Evolutionary conservation across 23 red algal genomes (phyloP).

Genomic region (Cyanidium caldarium): DNA sequence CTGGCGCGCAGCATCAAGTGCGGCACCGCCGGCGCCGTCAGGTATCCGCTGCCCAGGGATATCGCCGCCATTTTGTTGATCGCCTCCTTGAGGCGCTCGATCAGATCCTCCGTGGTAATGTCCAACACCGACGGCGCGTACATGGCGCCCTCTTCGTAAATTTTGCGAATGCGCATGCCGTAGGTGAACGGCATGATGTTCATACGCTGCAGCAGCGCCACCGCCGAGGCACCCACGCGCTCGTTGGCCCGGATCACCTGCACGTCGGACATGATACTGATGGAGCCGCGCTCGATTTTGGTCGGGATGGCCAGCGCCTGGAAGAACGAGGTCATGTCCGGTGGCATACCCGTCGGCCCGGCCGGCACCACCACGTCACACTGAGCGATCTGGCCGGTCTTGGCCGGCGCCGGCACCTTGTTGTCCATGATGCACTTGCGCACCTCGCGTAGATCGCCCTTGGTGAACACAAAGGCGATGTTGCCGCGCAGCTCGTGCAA

Average conservation of each 20-base stretch:
- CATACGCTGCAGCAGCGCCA: conserved; percentile 78
- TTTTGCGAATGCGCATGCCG: conserved; percentile 59
- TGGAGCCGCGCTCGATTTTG: conserved; percentile 85
- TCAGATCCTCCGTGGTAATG: conserved; percentile 72
- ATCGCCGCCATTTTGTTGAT: conserved; percentile 71
- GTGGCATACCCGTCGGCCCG: conserved; percentile 95
- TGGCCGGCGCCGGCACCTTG: conserved; percentile 92
- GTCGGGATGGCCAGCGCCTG: conserved; percentile 95
- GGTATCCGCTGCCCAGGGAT: conserved; percentile 60
- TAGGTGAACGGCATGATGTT: conserved; percentile 87
- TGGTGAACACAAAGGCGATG: conserved; percentile 89
- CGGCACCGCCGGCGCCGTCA: conserved; percentile 63
- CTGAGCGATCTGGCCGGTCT: conserved; percentile 78
- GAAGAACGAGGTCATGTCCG: conserved; percentile 93
- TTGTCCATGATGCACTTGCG: conserved; percentile 61
- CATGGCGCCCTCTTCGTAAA: conserved; percentile 79
- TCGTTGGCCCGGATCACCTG: conserved; percentile 72
- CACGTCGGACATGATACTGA: conserved; percentile 75
- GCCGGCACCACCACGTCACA: conserved; percentile 82
- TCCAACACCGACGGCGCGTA: conserved; percentile 91
- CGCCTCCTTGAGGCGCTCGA: conserved; percentile 21
- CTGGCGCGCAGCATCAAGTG: conserved; percentile 57
- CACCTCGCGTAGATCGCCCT: conserved; percentile 53
- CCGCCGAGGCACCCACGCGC: conserved; percentile 66
- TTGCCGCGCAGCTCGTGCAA: conserved; percentile 58